A percentile compares a stretch with the other conserved stretches of the same genome.
Conservation (phyloP, 2,329 filamentous ascomycete species). For the Xylariales sp. region DNA sequence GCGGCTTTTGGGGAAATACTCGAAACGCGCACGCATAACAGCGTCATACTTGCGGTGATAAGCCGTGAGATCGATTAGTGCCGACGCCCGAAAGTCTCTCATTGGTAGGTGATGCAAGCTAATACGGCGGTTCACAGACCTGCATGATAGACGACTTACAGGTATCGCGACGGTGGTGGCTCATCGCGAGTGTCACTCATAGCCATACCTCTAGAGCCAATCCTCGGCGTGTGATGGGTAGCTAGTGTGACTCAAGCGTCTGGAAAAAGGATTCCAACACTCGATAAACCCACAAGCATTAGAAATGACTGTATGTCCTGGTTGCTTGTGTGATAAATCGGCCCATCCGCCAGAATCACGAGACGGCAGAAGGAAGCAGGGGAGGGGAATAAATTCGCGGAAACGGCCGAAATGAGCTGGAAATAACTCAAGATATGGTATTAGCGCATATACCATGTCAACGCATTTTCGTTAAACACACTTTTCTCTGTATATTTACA, state of each 20-base stretch:
- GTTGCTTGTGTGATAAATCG: constrained; percentile 16
- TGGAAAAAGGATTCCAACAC: neutral
- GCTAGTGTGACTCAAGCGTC: neutral
- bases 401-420: constrained; percentile 14
- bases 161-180: neutral
- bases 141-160: neutral
- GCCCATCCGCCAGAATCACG: constrained; percentile 21
- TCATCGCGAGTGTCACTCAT: neutral
- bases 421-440: neutral
- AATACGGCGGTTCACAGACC: constrained; percentile 4
- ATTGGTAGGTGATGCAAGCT: constrained; percentile 7
- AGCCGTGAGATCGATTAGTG: neutral
- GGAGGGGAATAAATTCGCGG: constrained; percentile 5
- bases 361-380: neutral
- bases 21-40: constrained; percentile 7
- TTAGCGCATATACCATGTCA: neutral
- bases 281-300: neutral
- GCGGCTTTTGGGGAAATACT: constrained; percentile 1
- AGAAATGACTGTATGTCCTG: constrained; percentile 1
- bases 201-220: no score
- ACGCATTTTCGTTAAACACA: neutral
- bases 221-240: constrained; percentile 17
- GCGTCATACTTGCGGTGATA: constrained; percentile 33
- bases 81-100: constrained; percentile 7
- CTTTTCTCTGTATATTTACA: neutral